Conservation (phyloP, 352 stramenopile species). For the Globisporangium takayamanum region DNA sequence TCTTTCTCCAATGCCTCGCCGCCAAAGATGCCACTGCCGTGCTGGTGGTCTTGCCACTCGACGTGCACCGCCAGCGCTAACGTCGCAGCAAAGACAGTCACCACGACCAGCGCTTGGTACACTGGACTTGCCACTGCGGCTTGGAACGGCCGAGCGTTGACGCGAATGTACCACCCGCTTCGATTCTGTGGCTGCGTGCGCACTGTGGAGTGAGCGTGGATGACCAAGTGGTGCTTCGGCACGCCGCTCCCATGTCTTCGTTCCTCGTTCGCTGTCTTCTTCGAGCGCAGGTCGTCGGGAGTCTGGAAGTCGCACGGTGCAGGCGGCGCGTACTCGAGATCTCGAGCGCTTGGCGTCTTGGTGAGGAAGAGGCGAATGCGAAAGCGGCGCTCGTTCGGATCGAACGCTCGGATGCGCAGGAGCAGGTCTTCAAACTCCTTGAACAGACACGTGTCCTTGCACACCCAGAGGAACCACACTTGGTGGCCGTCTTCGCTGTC, state of each 20-base stretch:
- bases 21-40: constrained; percentile 9
- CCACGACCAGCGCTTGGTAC: constrained; percentile 5
- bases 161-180: constrained; percentile 11
- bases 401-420: constrained; percentile 15
- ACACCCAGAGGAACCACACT: constrained; percentile 25
- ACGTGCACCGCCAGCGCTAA: constrained; percentile 13
- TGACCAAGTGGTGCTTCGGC: neutral
- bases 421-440: constrained; percentile 29
- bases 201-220: neutral
- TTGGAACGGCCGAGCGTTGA: constrained; percentile 19
- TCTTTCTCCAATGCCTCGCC: constrained; percentile 2
- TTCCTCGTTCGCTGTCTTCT: constrained; percentile 1
- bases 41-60: constrained; percentile 19
- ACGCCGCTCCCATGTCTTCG: neutral
- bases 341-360: constrained; percentile 11
- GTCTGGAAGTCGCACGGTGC: constrained; percentile 9
- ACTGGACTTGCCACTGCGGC: constrained; percentile 5
- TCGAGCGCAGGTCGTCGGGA: neutral
- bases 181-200: constrained; percentile 10
- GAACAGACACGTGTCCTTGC: constrained; percentile 20
- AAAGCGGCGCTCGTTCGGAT: constrained; percentile 20
- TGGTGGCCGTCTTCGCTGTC: neutral
- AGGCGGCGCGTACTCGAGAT: constrained; percentile 15
- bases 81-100: constrained; percentile 1
- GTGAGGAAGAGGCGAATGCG: constrained; percentile 22